Conservation (phyloP, 768 basidiomycete genomes). For the Termitomyces titanicus region DNA sequence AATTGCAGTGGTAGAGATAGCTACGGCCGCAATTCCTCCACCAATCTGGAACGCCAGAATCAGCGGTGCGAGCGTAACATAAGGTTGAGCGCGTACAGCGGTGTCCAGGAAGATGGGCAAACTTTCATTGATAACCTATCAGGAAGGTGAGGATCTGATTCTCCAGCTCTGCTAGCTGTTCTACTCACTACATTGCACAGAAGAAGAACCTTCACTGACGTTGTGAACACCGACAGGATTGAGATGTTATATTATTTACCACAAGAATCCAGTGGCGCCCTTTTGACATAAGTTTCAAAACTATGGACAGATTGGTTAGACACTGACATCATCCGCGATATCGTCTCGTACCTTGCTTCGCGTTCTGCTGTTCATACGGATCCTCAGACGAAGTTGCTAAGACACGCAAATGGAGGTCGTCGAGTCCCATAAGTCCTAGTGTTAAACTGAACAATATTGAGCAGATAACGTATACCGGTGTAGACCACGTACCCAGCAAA, state of each 20-base stretch:
- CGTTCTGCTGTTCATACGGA: slow-evolving; percentile 60
- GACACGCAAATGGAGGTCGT: slow-evolving; percentile 87
- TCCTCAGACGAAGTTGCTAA: slow-evolving; percentile 81
- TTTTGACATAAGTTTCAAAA: slow-evolving; percentile 50
- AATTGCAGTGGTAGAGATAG: slow-evolving; percentile 74
- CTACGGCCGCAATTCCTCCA: slow-evolving; percentile 73
- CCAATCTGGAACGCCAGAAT: slow-evolving; percentile 30
- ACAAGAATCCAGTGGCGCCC: slow-evolving; percentile 95
- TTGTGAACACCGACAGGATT: not conserved
- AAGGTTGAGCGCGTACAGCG: slow-evolving; percentile 46
- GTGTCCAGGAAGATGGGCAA: slow-evolving; percentile 81
- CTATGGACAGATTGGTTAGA: slow-evolving; percentile 25
- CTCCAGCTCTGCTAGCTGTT: not conserved
- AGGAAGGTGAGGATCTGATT: not conserved
- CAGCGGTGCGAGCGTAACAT: not conserved
- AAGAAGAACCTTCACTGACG: slow-evolving; percentile 60
- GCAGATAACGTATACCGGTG: not conserved
- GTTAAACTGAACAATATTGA: slow-evolving; percentile 56
- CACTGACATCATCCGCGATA: not conserved
- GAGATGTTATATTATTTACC: slow-evolving; percentile 38
- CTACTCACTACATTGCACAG: slow-evolving; percentile 79
- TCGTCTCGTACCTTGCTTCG: slow-evolving; percentile 54
- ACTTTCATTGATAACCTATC: slow-evolving; percentile 76
- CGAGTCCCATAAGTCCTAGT: slow-evolving; percentile 90
- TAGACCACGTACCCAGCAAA: slow-evolving; percentile 75